phyloP scores from a whole-genome alignment of 2,329 filamentous ascomycete species.

The Neocucurbitaria cava region DNA sequence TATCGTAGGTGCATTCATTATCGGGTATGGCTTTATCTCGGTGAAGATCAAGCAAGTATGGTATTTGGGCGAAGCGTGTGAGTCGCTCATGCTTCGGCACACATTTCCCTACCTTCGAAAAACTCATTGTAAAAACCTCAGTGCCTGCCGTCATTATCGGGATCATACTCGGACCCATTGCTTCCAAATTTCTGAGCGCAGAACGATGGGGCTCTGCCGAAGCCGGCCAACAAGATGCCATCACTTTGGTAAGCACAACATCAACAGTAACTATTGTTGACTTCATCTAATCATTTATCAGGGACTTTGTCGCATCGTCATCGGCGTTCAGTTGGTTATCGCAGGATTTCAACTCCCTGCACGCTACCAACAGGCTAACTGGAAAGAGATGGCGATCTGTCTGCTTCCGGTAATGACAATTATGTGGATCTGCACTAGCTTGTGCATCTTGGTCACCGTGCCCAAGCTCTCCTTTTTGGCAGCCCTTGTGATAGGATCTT shows the following conservation, averaged over 20 bases:
- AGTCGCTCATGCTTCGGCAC: slow-evolving; percentile 18
- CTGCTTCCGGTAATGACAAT: slow-evolving; percentile 67
- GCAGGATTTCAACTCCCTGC: slow-evolving; percentile 68
- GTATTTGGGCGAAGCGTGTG: slow-evolving; percentile 64
- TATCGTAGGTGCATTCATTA: slow-evolving; percentile 54
- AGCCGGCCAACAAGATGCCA: slow-evolving; percentile 44
- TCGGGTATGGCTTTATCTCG: slow-evolving; percentile 59
- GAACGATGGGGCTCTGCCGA: slow-evolving; percentile 47
- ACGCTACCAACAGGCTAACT: slow-evolving; percentile 59
- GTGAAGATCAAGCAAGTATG: slow-evolving; percentile 61
- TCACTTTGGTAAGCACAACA: slow-evolving; percentile 49
- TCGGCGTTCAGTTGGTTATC: slow-evolving; percentile 69
- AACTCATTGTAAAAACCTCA: not conserved
- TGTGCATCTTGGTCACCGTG: slow-evolving; percentile 62
- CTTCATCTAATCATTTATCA: slow-evolving; percentile 14
- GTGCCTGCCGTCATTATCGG: slow-evolving; percentile 59
- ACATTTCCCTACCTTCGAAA: not conserved
- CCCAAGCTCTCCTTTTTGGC: slow-evolving; percentile 59
- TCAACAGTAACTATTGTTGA: not conserved
- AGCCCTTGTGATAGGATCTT: slow-evolving; percentile 65
- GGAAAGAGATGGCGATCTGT: slow-evolving; percentile 62
- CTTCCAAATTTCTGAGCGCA: slow-evolving; percentile 61
- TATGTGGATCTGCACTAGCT: slow-evolving; percentile 67
- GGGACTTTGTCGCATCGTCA: slow-evolving; percentile 65
- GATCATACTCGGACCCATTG: slow-evolving; percentile 62